Percentiles rank a stretch among this genome's conserved stretches.
Conservation (phyloP, 2,329 filamentous ascomycete species). For the Xylaria sp. region DNA sequence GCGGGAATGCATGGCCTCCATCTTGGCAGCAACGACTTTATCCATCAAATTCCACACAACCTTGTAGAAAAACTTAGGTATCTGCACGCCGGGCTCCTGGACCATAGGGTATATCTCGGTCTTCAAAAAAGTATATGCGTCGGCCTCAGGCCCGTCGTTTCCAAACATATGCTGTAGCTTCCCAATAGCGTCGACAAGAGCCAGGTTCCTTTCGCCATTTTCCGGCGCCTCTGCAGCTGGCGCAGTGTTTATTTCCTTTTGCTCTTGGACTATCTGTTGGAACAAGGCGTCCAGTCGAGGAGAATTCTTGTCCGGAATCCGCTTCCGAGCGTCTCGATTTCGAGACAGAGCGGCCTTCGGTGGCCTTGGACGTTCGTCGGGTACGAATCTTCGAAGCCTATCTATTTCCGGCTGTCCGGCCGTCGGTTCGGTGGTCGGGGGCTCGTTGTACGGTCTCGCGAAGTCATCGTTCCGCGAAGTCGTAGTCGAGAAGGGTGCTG, state of each 20-base stretch:
- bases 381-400: constrained; percentile 6
- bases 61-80: constrained; percentile 38
- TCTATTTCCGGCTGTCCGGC: background rate
- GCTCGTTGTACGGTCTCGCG: background rate
- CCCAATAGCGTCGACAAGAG: constrained; percentile 30
- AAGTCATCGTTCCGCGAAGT: constrained; percentile 14
- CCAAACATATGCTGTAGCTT: constrained; percentile 39
- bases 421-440: background rate
- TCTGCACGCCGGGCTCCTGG: constrained; percentile 19
- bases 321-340: constrained; percentile 2
- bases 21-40: constrained; percentile 38
- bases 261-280: constrained; percentile 31
- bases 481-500: constrained; percentile 26
- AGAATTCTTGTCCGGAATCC: constrained; percentile 3
- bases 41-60: constrained; percentile 36
- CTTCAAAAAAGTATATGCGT: constrained; percentile 32
- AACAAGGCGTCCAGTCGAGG: constrained; percentile 33
- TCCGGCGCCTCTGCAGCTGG: background rate
- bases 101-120: constrained; percentile 37
- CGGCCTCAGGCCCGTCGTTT: constrained; percentile 24
- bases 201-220: constrained; percentile 11
- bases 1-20: constrained; percentile 33
- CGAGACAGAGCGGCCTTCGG: constrained; percentile 7
- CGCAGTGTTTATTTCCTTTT: constrained; percentile 16
- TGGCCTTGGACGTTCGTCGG: background rate